Evolutionary conservation across 1,284 basidiomycete genomes (phyloP).

Genomic region (Sphaerobolus stellatus): DNA sequence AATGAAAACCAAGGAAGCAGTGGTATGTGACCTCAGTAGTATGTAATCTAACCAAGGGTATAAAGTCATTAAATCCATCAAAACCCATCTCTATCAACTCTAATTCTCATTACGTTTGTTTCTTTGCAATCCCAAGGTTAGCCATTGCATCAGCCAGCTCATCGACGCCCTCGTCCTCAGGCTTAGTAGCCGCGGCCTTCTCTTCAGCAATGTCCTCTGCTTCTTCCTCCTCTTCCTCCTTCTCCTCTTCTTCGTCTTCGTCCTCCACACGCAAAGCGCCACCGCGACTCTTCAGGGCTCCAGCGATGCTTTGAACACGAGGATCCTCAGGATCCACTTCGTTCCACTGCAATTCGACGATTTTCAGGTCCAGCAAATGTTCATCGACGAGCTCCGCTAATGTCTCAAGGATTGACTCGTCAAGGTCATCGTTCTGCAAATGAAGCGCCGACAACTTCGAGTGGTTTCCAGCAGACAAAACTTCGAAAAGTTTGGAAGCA

Average conservation of each 20-base stretch:
- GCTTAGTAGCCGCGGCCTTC: conserved; percentile 46
- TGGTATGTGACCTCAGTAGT: no score
- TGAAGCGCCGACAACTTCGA: conserved; percentile 72
- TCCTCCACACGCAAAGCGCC: conserved; percentile 74
- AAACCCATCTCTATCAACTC: no score
- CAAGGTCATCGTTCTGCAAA: conserved; percentile 90
- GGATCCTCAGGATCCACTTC: conserved; percentile 82
- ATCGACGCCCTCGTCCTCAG: no score
- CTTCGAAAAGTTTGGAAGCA: conserved; percentile 62
- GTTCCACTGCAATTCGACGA: conserved; percentile 86
- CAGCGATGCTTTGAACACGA: conserved; percentile 61
- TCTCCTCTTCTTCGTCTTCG: conserved; percentile 45
- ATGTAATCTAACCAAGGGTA: no score
- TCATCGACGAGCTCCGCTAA: conserved; percentile 66
- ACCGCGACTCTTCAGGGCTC: conserved; percentile 70
- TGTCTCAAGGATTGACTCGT: conserved; percentile 64
- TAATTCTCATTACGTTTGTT: no score
- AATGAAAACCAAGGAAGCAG: no score
- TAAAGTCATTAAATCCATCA: no score
- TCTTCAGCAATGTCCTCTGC: conserved; percentile 31
- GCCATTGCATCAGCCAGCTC: conserved; percentile 61
- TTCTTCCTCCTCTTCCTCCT: conserved; percentile 28
- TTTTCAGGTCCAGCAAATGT: conserved; percentile 57
- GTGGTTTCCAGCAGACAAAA: conserved; percentile 62
- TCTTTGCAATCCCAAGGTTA: no score